phyloP scores from a whole-genome alignment of 805 yeast genomes.

The Ogataea sp. region DNA sequence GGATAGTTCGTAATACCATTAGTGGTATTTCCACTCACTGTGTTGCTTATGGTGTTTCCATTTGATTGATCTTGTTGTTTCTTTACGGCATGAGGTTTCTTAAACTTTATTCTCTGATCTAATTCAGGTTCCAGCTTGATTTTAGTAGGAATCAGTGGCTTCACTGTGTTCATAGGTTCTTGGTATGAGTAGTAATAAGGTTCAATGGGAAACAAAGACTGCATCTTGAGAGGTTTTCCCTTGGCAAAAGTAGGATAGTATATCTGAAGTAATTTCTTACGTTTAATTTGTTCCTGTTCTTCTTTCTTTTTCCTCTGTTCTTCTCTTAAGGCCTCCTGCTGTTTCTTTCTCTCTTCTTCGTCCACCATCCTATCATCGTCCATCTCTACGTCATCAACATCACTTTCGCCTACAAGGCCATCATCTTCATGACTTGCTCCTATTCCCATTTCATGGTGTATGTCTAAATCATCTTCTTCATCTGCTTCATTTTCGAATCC shows the following conservation, averaged over 20 bases:
- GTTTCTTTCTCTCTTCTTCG: slow-evolving; percentile 16
- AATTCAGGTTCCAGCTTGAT: slow-evolving; percentile 51
- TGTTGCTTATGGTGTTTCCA: not conserved
- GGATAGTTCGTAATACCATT: slow-evolving; percentile 3
- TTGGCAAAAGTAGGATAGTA: slow-evolving; percentile 59
- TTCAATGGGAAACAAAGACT: slow-evolving; percentile 50
- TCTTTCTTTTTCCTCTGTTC: slow-evolving; percentile 8
- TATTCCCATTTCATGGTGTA: not conserved
- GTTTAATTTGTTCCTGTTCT: slow-evolving; percentile 24
- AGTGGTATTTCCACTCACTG: slow-evolving; percentile 1
- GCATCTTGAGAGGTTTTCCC: slow-evolving; percentile 53
- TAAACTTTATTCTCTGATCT: slow-evolving; percentile 52
- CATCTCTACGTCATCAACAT: slow-evolving; percentile 14
- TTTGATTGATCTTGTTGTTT: not conserved
- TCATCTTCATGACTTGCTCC: not conserved
- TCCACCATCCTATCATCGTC: slow-evolving; percentile 19
- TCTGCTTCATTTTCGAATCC: slow-evolving; percentile 20
- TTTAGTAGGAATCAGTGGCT: slow-evolving; percentile 52
- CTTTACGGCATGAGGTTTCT: slow-evolving; percentile 14
- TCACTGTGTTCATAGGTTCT: slow-evolving; percentile 33
- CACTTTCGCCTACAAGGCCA: slow-evolving; percentile 1
- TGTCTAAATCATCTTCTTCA: slow-evolving; percentile 15
- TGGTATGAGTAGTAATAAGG: slow-evolving; percentile 49
- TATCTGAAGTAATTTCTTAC: slow-evolving; percentile 28
- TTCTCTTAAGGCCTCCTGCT: slow-evolving; percentile 4